These are phyloP conservation scores for Melocanna baccifera DNA, from an alignment of 176 grass and related monocot genomes.

Conservation along the genomic window DNA sequence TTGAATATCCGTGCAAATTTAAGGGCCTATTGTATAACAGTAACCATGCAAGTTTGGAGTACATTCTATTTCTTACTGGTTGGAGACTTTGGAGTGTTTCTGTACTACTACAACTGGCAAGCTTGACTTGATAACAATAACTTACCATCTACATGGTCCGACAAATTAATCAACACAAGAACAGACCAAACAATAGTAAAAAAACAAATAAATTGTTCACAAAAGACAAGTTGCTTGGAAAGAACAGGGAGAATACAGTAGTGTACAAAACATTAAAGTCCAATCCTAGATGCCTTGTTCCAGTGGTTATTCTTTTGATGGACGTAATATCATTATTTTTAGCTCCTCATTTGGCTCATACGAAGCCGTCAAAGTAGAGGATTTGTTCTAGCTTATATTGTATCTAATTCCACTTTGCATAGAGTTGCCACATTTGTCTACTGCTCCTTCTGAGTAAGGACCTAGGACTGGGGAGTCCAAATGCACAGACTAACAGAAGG, in stretches of 20 bases:
- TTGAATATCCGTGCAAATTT: background rate
- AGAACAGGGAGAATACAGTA: slow-evolving; percentile 12
- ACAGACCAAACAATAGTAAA: background rate
- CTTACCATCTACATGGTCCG: slow-evolving; percentile 16
- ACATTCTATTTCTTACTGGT: background rate
- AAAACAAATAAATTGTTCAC: background rate
- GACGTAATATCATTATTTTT: slow-evolving; percentile 9
- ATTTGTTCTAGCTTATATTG: slow-evolving; percentile 12
- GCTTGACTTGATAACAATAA: slow-evolving; percentile 3
- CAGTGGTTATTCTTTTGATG: slow-evolving; percentile 19
- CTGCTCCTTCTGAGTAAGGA: background rate
- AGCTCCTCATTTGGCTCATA: slow-evolving; percentile 26
- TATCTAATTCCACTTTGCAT: slow-evolving; percentile 32
- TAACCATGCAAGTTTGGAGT: background rate
- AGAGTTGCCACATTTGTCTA: slow-evolving; percentile 48
- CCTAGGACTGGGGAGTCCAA: background rate
- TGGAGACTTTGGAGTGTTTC: background rate
- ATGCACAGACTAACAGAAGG: slow-evolving; percentile 10
- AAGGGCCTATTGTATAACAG: background rate
- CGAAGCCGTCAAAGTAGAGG: slow-evolving; percentile 44
- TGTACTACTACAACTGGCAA: background rate
- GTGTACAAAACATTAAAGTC: slow-evolving; percentile 13
- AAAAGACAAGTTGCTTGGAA: slow-evolving; percentile 34
- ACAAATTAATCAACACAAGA: slow-evolving; percentile 29
- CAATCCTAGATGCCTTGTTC: slow-evolving; percentile 28